A percentile compares a stretch with the other conserved stretches of the same genome.
phyloP scores from a whole-genome alignment of 2,329 filamentous ascomycete genomes.

The Fusarium abutilonis region DNA sequence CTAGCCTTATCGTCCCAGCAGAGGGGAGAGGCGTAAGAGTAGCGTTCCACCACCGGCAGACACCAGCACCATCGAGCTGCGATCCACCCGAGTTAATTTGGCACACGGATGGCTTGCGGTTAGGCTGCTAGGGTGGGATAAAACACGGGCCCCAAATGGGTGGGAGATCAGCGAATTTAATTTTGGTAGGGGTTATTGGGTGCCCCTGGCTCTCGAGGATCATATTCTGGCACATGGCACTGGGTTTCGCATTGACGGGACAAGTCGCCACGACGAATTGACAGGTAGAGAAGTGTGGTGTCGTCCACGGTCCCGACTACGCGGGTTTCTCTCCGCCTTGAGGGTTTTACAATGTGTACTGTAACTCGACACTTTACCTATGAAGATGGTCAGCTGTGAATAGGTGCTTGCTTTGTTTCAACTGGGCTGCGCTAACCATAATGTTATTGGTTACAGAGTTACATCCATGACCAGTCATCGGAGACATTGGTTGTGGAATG shows the following conservation, averaged over 20 bases:
- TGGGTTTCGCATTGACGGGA: slow-evolving; percentile 28
- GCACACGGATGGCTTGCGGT: slow-evolving; percentile 45
- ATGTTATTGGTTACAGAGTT: slow-evolving; percentile 19
- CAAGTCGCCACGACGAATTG: slow-evolving; percentile 30
- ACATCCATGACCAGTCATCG: slow-evolving; percentile 23
- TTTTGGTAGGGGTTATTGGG: too few species aligned
- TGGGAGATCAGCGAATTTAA: too few species aligned
- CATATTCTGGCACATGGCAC: slow-evolving; percentile 39
- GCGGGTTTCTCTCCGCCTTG: not conserved
- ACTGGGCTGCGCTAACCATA: slow-evolving; percentile 2
- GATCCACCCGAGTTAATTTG: slow-evolving; percentile 37
- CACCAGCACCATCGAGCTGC: slow-evolving; percentile 35
- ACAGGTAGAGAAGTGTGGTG: slow-evolving; percentile 13
- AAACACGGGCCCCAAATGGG: too few species aligned
- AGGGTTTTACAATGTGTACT: slow-evolving; percentile 1
- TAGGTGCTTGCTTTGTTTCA: not conserved
- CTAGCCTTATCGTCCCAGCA: slow-evolving; percentile 39
- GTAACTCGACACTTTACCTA: not conserved
- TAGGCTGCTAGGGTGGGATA: too few species aligned
- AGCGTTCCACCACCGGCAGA: slow-evolving; percentile 30
- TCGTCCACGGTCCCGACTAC: not conserved
- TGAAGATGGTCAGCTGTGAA: not conserved
- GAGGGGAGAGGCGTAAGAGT: slow-evolving; percentile 9
- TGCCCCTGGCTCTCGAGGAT: slow-evolving; percentile 38
- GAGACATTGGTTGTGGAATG: slow-evolving; percentile 30